Conservation (phyloP, 2,329 filamentous ascomycete species). For the Penicillium vulpinum region DNA sequence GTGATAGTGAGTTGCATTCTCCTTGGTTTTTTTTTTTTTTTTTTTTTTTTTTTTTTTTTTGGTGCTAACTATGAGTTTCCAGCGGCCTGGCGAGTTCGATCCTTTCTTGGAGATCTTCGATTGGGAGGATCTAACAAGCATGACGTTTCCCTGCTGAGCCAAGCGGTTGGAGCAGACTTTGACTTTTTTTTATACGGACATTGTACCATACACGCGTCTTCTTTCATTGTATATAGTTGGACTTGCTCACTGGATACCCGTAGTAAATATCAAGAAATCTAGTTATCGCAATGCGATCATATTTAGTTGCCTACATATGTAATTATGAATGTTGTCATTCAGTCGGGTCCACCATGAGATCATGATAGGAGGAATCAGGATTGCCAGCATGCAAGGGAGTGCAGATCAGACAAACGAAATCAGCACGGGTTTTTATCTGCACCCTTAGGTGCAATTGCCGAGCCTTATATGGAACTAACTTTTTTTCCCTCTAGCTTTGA, state of each 20-base stretch:
- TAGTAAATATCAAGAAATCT: background rate
- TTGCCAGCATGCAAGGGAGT: slow-evolving; percentile 14
- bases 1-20: slow-evolving; percentile 25
- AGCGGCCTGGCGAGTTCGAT: slow-evolving; percentile 34
- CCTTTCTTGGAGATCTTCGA: slow-evolving; percentile 38
- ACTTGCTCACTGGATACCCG: background rate
- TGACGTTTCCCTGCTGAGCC: slow-evolving; percentile 25
- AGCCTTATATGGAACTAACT: background rate
- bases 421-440: background rate
- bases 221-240: background rate
- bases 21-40: background rate
- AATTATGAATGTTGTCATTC: background rate
- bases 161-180: background rate
- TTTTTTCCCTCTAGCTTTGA: background rate
- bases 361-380: slow-evolving; percentile 14
- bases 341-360: slow-evolving; percentile 16
- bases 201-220: background rate
- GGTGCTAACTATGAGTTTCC: slow-evolving; percentile 6
- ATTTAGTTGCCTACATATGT: background rate
- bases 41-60: background rate
- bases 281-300: background rate
- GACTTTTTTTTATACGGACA: background rate
- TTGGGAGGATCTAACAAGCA: slow-evolving; percentile 35
- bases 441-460: background rate
- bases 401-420: background rate